Evolutionary conservation across 352 stramenopile genomes (phyloP).

Genomic region (Phytophthora colocasiae): DNA sequence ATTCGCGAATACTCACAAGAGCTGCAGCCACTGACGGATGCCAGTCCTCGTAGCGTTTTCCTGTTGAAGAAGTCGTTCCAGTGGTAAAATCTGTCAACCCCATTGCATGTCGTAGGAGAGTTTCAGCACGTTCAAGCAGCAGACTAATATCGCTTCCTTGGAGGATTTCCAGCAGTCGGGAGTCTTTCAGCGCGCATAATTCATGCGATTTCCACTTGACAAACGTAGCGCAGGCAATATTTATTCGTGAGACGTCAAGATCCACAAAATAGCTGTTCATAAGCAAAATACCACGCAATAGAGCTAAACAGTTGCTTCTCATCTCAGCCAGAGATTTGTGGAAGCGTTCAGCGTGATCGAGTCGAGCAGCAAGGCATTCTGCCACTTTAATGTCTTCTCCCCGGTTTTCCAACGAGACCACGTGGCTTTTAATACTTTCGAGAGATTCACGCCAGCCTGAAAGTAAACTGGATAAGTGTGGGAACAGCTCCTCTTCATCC

Average conservation of each 20-base stretch:
- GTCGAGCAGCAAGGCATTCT: conserved; percentile 35
- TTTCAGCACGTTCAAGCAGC: conserved; percentile 42
- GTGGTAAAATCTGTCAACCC: conserved; percentile 59
- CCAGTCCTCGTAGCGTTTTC: conserved; percentile 66
- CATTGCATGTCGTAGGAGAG: conserved; percentile 45
- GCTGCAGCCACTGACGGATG: conserved; percentile 42
- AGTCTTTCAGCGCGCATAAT: conserved; percentile 45
- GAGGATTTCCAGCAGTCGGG: conserved; percentile 45
- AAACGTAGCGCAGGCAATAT: conserved; percentile 40
- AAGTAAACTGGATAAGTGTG: conserved; percentile 44
- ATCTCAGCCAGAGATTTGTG: conserved; percentile 52
- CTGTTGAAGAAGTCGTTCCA: conserved; percentile 31
- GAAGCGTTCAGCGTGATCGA: conserved; percentile 40
- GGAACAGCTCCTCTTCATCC: conserved; percentile 42
- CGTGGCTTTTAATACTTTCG: conserved; percentile 39
- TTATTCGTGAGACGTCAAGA: conserved; percentile 61
- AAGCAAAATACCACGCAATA: conserved; percentile 54
- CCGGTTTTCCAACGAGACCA: conserved; percentile 45
- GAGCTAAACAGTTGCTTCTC: conserved; percentile 50
- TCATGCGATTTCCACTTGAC: conserved; percentile 44
- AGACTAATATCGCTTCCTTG: conserved; percentile 48
- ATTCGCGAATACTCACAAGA: conserved; percentile 35
- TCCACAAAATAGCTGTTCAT: conserved; percentile 69
- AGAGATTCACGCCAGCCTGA: conserved; percentile 37
- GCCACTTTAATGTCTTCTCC: conserved; percentile 39